phyloP scores from a whole-genome alignment of 202 grass and related monocot species.

The Bolboschoenoplectus hybrid region DNA sequence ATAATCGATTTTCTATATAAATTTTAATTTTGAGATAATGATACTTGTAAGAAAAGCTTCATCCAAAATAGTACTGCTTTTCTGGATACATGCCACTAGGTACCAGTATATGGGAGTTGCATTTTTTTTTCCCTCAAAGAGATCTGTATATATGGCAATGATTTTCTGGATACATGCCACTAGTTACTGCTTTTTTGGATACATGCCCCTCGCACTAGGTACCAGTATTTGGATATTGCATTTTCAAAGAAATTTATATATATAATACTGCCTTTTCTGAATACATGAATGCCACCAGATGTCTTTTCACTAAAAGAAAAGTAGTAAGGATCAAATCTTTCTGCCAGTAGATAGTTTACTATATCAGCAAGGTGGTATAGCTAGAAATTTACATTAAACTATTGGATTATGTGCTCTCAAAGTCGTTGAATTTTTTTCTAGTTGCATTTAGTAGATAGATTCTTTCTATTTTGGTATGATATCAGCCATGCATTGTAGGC shows the following conservation, averaged over 20 bases:
- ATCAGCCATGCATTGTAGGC: too few species aligned
- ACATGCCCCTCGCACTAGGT: background rate
- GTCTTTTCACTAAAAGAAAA: too few species aligned
- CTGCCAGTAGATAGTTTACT: background rate
- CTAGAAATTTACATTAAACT: too few species aligned
- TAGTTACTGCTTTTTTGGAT: background rate
- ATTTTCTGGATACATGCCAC: background rate
- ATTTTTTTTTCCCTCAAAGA: background rate
- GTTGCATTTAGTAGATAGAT: too few species aligned
- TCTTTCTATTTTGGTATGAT: too few species aligned
- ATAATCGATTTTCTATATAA: background rate
- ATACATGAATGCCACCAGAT: background rate
- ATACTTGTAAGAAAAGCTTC: constrained; percentile 23
- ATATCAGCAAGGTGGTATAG: too few species aligned
- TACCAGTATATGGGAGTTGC: background rate
- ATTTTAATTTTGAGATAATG: background rate
- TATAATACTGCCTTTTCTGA: background rate
- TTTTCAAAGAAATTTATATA: constrained; percentile 13
- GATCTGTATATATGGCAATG: background rate
- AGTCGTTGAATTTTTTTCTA: too few species aligned
- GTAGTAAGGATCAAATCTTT: background rate
- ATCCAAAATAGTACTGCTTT: constrained; percentile 5
- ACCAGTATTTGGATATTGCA: background rate
- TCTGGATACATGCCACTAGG: constrained; percentile 10
- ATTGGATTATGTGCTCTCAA: too few species aligned